A percentile compares a stretch with the other conserved stretches of the same genome.
These are phyloP conservation scores for Fusarium sp. DNA, from an alignment of 2,329 filamentous ascomycete genomes.

Conservation along the genomic window DNA sequence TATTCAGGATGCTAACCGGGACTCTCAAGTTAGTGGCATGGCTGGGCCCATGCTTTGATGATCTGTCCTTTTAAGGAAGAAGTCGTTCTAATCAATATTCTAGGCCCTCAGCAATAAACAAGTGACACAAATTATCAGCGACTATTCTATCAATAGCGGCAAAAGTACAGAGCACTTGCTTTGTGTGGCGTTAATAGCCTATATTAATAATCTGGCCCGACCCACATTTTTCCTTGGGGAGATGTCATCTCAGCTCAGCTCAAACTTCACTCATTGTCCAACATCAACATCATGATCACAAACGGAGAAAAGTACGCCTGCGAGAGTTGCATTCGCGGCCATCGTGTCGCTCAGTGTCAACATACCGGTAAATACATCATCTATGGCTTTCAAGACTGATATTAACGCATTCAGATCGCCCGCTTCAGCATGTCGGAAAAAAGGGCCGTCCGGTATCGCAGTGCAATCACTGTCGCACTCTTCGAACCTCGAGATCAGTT, in stretches of 20 bases:
- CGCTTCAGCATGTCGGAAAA: conserved; percentile 23
- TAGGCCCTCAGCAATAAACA: background rate
- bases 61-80: background rate
- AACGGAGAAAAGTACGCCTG: conserved; percentile 25
- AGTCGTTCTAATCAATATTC: background rate
- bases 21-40: background rate
- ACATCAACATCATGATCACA: conserved; percentile 8
- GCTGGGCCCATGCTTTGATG: background rate
- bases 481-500: conserved; percentile 25
- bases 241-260: background rate
- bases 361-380: conserved; percentile 18
- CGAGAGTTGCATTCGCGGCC: conserved; percentile 30
- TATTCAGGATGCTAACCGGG: background rate
- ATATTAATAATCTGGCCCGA: background rate
- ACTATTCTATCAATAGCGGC: background rate
- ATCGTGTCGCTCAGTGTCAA: conserved; percentile 30
- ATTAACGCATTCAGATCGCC: conserved; percentile 18
- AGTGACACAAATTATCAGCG: background rate
- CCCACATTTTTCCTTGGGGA: background rate
- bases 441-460: conserved; percentile 35
- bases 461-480: conserved; percentile 24
- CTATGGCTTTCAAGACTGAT: background rate
- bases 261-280: background rate
- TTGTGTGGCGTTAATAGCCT: background rate
- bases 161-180: background rate